Evolutionary conservation across 495 filamentous ascomycete species (phyloP).

Genomic region (Parathielavia appendiculata): DNA sequence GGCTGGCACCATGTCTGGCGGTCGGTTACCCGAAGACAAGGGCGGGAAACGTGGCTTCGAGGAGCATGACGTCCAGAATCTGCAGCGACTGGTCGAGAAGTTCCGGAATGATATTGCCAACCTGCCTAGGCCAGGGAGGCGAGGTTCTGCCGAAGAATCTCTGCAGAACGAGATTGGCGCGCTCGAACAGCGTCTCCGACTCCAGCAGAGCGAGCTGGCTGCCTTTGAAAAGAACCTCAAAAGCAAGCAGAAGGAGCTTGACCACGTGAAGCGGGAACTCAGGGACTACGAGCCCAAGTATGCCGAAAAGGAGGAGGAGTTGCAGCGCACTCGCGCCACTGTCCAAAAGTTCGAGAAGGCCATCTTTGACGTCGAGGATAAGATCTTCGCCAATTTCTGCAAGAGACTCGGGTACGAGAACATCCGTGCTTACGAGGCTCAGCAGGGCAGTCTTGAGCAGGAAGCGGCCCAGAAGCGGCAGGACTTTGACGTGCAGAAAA

Average conservation of each 20-base stretch:
- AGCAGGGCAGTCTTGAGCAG: slow-evolving; percentile 85
- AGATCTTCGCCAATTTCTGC: slow-evolving; percentile 85
- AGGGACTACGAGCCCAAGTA: slow-evolving; percentile 73
- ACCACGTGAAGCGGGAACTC: slow-evolving; percentile 64
- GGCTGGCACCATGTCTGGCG: slow-evolving; percentile 96
- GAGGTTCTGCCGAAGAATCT: slow-evolving; percentile 69
- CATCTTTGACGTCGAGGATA: slow-evolving; percentile 82
- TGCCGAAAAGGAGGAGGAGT: slow-evolving; percentile 58
- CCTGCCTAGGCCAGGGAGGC: slow-evolving; percentile 69
- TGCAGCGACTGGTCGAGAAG: slow-evolving; percentile 62
- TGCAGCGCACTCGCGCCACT: slow-evolving; percentile 60
- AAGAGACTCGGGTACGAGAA: slow-evolving; percentile 77
- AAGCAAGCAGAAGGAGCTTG: slow-evolving; percentile 79
- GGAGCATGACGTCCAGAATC: slow-evolving; percentile 78
- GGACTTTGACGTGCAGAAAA: slow-evolving; percentile 79
- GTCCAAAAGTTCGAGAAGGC: slow-evolving; percentile 67
- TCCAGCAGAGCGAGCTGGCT: slow-evolving; percentile 68
- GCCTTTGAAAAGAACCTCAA: slow-evolving; percentile 79
- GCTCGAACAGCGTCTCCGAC: slow-evolving; percentile 70
- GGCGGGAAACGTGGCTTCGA: slow-evolving; percentile 79
- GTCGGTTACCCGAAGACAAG: slow-evolving; percentile 65
- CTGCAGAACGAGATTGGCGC: slow-evolving; percentile 74
- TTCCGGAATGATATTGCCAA: slow-evolving; percentile 64
- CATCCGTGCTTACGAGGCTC: slow-evolving; percentile 87
- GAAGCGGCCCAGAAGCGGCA: slow-evolving; percentile 81